Evolutionary conservation across 768 basidiomycete genomes (phyloP), one percentile per base, ranked within the genome.

Genomic region (Boletus fagicola): DNA sequence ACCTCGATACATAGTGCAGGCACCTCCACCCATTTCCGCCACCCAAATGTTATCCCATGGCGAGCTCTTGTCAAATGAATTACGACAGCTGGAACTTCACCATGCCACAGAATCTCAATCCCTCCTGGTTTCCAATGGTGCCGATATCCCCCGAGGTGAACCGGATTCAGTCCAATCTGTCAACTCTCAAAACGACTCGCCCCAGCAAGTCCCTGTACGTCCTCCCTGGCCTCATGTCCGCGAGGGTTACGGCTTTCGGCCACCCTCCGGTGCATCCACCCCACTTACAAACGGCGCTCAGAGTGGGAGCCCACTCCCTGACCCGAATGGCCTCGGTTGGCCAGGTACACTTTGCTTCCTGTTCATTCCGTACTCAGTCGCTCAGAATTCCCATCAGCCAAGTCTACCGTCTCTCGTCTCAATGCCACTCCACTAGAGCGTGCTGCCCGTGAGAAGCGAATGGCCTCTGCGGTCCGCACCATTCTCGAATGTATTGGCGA

Each of bases 401-500:
- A 96, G 76, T 92, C 90, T 7, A 95, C 94, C 44, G 73, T 95
- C 35, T 85, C 85, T 51, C 86, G 95, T 54, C 80, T 97, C 44
- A 86, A 90, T 66, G 89, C 90, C 5, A 88, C 91, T 0, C 80
- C 86, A 3, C 82, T 80, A 48, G 90, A 96, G 71, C 84, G 83
- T 39, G 77, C 77, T 3, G 84, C 79, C 43, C 83, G 92, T 45
- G 87, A 95, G 70, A 78, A 83, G 60, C 88, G 83, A 60, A 86
- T 99, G 74, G 80, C 88, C 5, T 77, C 78, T 43, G 97, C 97
- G 7, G 88, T 99, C 59, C 85, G 94, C 54, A 90, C 90, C 38
- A 86, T 99, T 46, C 83, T 99, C 46, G 95, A 98, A 68, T 96
- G 94, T 73, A 95, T 99, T 59, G 97, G 97, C 56, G 97, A 99